Evolutionary conservation across 768 basidiomycete species (phyloP), one percentile per base, ranked within the genome.

Genomic region (Termitomyces sp.): DNA sequence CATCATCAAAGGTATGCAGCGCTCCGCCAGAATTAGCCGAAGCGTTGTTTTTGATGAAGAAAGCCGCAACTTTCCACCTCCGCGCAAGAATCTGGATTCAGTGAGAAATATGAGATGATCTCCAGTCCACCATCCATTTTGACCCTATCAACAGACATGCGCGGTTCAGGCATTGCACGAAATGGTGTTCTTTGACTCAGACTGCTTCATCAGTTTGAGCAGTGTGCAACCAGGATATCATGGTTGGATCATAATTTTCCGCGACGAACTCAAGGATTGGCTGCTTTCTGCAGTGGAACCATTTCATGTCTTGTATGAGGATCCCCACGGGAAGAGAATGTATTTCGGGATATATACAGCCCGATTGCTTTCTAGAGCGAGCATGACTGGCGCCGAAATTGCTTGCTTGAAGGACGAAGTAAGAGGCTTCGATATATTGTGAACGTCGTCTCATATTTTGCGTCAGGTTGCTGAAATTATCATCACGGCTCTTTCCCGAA

Each of bases 361-460:
- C 6, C 28, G 57, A 33, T 16, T 54, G 20, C 59, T 63, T 48
- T 16, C 56, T 18, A 46, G 55, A 38, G 47, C 38, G 40, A 56
- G 41, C 16, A 62, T 63, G 64, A 58, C 41, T 51, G 64, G 64
- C 30, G 62, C 62, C 14, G 64, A 63, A 44, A 47, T 63, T n/a
- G 51, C 55, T 47, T 36, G 23, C 10, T 30, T 59, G 43, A 50
- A n/a, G 4, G 36, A 41, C 33, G 6, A 4, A 3, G 57, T 62
- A 49, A 51, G 58, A 32, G 44, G 23, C 14, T 33, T 7, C 44
- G 18, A n/a, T 47, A 32, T 41, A 18, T 28, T 26, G 28, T 10
- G 20, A 13, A 35, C 35, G 13, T 30, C 12, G 35, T 14, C 20
- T 50, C 18, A 53, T 40, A 20, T 30, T 33, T 50, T 26, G 7